Conservation (phyloP, 2,329 filamentous ascomycete genomes). For the Sporothrix phasma region DNA sequence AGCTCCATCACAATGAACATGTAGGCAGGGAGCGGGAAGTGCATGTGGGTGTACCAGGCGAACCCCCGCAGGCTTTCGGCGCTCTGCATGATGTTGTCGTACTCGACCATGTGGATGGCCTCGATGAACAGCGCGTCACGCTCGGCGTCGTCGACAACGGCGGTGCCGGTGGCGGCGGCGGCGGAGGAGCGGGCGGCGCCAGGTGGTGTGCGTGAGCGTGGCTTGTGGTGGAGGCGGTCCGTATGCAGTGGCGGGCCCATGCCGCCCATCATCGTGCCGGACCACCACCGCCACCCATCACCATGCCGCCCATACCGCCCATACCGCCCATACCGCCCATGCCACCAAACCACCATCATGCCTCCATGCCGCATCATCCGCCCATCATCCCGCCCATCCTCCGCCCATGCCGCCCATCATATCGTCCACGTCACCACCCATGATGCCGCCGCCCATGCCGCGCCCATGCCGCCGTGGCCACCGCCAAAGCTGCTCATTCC, state of each 20-base stretch:
- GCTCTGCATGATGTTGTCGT: constrained; percentile 46
- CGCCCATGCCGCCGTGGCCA: neutral
- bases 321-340: constrained; percentile 6
- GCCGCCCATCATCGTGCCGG: too few relatives aligned
- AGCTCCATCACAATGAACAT: constrained; percentile 50
- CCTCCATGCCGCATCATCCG: neutral
- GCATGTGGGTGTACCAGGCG: constrained; percentile 48
- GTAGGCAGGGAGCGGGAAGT: constrained; percentile 52
- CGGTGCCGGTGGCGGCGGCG: neutral
- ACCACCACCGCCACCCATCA: constrained; percentile 1
- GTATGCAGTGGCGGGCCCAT: neutral
- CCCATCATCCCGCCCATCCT: constrained; percentile 1
- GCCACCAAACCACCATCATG: constrained; percentile 6
- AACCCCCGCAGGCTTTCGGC: constrained; percentile 42
- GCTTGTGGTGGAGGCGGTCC: neutral
- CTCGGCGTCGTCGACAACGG: constrained; percentile 31
- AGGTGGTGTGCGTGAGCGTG: neutral
- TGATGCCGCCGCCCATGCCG: neutral
- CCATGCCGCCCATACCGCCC: neutral
- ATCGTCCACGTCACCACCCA: constrained; percentile 1
- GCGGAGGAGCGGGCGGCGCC: neutral
- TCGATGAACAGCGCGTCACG: constrained; percentile 44
- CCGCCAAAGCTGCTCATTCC: constrained; percentile 7
- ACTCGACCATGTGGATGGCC: constrained; percentile 49
- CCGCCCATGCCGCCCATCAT: constrained; percentile 9